Conservation (phyloP, 2,329 filamentous ascomycete genomes). For the Fusarium heterosporum region DNA sequence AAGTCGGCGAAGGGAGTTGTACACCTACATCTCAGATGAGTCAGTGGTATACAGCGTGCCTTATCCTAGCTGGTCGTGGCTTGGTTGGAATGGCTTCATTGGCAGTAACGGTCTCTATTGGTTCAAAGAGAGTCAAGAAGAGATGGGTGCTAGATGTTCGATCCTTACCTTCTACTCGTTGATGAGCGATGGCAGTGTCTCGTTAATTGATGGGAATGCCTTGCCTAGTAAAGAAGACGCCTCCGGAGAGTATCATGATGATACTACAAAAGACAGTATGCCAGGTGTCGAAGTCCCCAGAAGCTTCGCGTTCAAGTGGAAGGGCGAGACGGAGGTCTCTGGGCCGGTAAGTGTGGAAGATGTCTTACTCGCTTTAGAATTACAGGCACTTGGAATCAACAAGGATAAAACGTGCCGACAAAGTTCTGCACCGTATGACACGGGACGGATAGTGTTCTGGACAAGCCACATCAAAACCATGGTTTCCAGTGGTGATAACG, state of each 20-base stretch:
- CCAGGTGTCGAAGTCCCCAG: rapidly evolving
- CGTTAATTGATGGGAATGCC: not conserved
- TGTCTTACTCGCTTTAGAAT: rapidly evolving
- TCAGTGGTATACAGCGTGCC: not conserved
- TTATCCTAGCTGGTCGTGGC: conserved; percentile 19
- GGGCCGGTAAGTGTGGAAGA: not conserved
- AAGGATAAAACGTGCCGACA: not conserved
- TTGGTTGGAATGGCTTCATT: conserved; percentile 6
- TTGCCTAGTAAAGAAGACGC: not conserved
- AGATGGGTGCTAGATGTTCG: not conserved
- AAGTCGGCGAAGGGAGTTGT: not conserved
- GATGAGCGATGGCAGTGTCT: not conserved
- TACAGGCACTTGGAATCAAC: not conserved
- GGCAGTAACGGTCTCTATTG: not conserved
- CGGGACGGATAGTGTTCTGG: conserved; percentile 6
- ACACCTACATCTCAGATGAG: not conserved
- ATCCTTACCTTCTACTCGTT: not conserved
- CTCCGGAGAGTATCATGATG: not conserved
- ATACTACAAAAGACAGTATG: not conserved
- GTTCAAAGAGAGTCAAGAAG: not conserved
- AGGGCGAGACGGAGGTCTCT: not conserved
- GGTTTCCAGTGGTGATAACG: not conserved
- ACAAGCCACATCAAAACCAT: conserved; percentile 4
- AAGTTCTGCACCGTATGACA: not conserved
- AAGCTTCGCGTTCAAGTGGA: not conserved